Conservation (phyloP, 2,329 filamentous ascomycete species). For the Leptoxyphium fumago region DNA sequence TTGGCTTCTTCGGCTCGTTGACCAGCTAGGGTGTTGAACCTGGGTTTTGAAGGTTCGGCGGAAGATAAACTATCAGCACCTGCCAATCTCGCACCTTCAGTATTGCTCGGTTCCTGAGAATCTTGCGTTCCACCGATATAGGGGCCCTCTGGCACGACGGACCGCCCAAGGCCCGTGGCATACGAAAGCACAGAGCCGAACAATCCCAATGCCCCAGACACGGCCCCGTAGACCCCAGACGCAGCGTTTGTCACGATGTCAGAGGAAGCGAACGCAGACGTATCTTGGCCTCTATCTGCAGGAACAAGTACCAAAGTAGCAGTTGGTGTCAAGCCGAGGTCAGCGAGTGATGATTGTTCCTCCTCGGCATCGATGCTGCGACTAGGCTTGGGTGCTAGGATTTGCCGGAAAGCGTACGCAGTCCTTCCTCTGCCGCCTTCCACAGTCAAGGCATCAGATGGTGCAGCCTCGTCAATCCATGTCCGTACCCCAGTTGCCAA, state of each 20-base stretch:
- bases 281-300: constrained; percentile 44
- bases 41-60: constrained; percentile 16
- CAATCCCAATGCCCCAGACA: constrained; percentile 20
- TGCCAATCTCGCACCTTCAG: constrained; percentile 11
- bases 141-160: constrained; percentile 1
- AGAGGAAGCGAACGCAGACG: constrained; percentile 33
- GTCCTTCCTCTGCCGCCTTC: constrained; percentile 30
- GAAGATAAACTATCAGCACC: constrained; percentile 5
- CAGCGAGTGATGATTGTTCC: constrained; percentile 51
- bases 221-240: constrained; percentile 22
- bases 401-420: constrained; percentile 73
- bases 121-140: constrained; percentile 15
- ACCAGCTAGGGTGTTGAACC: constrained; percentile 33
- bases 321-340: constrained; percentile 60
- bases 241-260: constrained; percentile 12
- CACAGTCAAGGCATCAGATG: not conserved
- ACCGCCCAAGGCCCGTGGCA: constrained; percentile 7
- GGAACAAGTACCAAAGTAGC: constrained; percentile 74
- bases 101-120: constrained; percentile 7
- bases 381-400: constrained; percentile 65
- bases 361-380: constrained; percentile 59
- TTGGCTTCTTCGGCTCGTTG: constrained; percentile 21
- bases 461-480: constrained; percentile 53
- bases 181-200: constrained; percentile 19
- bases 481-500: constrained; percentile 52